Evolutionary conservation across 2,329 filamentous ascomycete genomes (phyloP).

Genomic region (Aspergillus puulaauensis): DNA sequence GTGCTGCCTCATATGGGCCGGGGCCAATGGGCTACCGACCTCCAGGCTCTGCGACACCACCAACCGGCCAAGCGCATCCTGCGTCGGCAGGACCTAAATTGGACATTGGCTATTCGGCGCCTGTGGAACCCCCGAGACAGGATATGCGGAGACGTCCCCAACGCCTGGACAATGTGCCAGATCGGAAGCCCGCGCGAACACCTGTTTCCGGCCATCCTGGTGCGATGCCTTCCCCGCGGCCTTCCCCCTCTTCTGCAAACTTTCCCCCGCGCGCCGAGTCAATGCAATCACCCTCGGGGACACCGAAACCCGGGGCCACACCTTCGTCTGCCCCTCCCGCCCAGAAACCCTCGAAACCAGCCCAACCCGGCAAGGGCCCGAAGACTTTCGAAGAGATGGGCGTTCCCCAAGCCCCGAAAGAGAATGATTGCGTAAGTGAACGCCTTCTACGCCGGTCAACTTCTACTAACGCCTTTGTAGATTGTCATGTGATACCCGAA

Average conservation of each 20-base stretch:
- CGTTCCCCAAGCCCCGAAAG: slow-evolving; percentile 76
- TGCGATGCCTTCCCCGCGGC: slow-evolving; percentile 27
- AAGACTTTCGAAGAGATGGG: slow-evolving; percentile 99
- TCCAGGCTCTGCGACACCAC: slow-evolving; percentile 32
- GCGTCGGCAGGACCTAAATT: slow-evolving; percentile 35
- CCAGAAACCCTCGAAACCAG: slow-evolving; percentile 37
- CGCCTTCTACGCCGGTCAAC: not conserved
- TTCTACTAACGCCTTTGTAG: slow-evolving; percentile 26
- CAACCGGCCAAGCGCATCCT: slow-evolving; percentile 32
- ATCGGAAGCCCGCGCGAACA: slow-evolving; percentile 32
- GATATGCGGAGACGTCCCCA: slow-evolving; percentile 31
- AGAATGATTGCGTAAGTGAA: slow-evolving; percentile 80
- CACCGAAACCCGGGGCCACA: slow-evolving; percentile 35
- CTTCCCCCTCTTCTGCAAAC: slow-evolving; percentile 32
- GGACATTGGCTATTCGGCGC: slow-evolving; percentile 50
- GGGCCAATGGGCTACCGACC: slow-evolving; percentile 36
- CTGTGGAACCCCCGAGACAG: slow-evolving; percentile 37
- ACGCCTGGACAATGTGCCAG: slow-evolving; percentile 28
- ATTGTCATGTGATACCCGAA: slow-evolving; percentile 44
- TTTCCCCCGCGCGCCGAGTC: slow-evolving; percentile 36
- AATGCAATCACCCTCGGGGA: slow-evolving; percentile 30
- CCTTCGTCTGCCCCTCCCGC: slow-evolving; percentile 24
- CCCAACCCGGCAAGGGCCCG: slow-evolving; percentile 68
- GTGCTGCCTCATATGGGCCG: slow-evolving; percentile 32
- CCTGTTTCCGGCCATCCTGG: slow-evolving; percentile 27